Conservation (phyloP, 108 stramenopile genomes). For the Skeletonema menzelii region DNA sequence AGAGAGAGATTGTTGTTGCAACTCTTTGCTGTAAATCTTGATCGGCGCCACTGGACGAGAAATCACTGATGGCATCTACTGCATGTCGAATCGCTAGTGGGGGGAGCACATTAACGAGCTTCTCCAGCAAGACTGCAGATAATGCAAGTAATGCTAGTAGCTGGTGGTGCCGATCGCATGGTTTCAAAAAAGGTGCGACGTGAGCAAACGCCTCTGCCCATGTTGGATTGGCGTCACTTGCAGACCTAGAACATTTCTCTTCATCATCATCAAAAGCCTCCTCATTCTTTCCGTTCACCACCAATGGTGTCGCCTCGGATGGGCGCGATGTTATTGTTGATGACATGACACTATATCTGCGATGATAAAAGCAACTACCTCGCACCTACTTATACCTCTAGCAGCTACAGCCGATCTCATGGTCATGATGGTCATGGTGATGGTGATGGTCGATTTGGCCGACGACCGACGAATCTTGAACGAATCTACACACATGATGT, state of each 20-base stretch:
- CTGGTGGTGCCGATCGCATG: constrained; percentile 27
- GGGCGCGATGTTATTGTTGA: neutral
- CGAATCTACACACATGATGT: no score
- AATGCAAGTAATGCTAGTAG: constrained; percentile 32
- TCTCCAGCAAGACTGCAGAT: constrained; percentile 37
- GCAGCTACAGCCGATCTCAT: no score
- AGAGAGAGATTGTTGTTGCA: constrained; percentile 10
- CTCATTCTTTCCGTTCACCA: neutral
- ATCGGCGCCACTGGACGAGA: constrained; percentile 7
- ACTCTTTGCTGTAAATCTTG: constrained; percentile 7
- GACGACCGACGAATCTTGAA: no score
- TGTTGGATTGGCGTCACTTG: neutral
- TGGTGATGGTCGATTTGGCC: no score
- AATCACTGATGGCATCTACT: constrained; percentile 39
- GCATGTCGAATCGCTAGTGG: constrained; percentile 50
- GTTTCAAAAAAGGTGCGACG: constrained; percentile 37
- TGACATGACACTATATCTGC: no score
- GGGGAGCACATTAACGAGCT: constrained; percentile 41
- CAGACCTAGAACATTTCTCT: neutral
- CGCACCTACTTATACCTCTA: no score
- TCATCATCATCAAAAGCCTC: neutral
- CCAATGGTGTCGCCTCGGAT: constrained; percentile 18
- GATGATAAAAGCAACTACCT: no score
- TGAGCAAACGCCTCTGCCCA: constrained; percentile 34
- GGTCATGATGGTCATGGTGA: no score